Conservation (phyloP, 2,329 filamentous ascomycete species). For the Cladosporium sp. region DNA sequence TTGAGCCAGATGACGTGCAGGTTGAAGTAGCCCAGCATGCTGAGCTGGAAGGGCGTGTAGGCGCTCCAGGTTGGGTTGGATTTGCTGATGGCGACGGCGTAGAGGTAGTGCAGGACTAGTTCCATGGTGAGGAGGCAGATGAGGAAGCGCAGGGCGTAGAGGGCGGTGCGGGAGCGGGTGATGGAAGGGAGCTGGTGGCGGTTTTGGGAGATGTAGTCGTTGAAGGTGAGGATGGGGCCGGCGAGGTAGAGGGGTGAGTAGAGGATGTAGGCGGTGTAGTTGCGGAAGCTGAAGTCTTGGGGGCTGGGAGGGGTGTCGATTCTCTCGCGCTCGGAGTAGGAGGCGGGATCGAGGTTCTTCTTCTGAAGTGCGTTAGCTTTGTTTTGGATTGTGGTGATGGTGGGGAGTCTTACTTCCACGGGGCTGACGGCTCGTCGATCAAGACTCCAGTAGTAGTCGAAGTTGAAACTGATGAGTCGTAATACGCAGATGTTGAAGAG, state of each 20-base stretch:
- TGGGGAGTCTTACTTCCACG: slow-evolving; percentile 70
- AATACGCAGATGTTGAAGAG: slow-evolving; percentile 95
- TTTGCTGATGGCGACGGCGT: slow-evolving; percentile 89
- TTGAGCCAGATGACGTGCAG: slow-evolving; percentile 98
- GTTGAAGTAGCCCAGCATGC: slow-evolving; percentile 91
- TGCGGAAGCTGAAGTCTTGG: slow-evolving; percentile 74
- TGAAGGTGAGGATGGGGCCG: slow-evolving; percentile 94
- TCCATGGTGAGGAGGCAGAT: slow-evolving; percentile 86
- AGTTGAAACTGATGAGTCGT: slow-evolving; percentile 90
- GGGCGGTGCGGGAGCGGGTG: slow-evolving; percentile 63
- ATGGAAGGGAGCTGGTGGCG: slow-evolving; percentile 74
- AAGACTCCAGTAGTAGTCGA: slow-evolving; percentile 94
- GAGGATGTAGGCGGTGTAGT: slow-evolving; percentile 84
- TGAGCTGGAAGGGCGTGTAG: slow-evolving; percentile 85
- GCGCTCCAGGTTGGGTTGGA: slow-evolving; percentile 74
- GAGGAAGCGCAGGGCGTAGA: slow-evolving; percentile 81
- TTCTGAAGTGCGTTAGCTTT: slow-evolving; percentile 77
- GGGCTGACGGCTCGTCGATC: slow-evolving; percentile 64
- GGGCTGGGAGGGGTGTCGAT: slow-evolving; percentile 71
- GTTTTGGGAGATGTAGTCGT: slow-evolving; percentile 90
- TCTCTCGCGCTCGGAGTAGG: slow-evolving; percentile 85
- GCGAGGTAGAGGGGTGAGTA: slow-evolving; percentile 93
- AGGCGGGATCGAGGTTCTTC: slow-evolving; percentile 88
- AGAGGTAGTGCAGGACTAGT: slow-evolving; percentile 85
- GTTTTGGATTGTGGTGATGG: neutral